Conservation (phyloP, 2,329 filamentous ascomycete genomes). For the Moelleriella libera region DNA sequence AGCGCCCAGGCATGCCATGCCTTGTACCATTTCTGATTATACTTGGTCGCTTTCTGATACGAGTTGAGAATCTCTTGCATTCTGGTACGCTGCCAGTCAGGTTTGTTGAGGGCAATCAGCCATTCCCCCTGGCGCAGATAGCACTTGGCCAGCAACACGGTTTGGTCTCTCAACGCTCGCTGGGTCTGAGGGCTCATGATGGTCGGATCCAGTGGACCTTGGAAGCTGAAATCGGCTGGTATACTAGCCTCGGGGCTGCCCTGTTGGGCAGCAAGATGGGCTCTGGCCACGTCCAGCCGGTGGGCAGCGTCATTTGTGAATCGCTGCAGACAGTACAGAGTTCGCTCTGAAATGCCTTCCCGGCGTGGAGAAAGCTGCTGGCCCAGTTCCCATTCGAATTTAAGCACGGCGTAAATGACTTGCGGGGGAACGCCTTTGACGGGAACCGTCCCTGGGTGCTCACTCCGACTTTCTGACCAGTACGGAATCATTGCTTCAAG, state of each 20-base stretch:
- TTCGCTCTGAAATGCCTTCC: conserved; percentile 35
- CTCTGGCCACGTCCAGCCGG: conserved; percentile 37
- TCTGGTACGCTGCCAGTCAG: conserved; percentile 77
- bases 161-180: conserved; percentile 43
- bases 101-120: conserved; percentile 73
- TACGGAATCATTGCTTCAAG: conserved; percentile 48
- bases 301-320: conserved; percentile 47
- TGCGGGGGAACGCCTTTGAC: conserved; percentile 49
- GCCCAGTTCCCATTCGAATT: conserved; percentile 87
- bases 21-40: conserved; percentile 95
- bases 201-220: conserved; percentile 28
- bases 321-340: conserved; percentile 41
- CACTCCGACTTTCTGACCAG: conserved; percentile 29
- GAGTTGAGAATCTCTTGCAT: conserved; percentile 83
- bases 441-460: conserved; percentile 5
- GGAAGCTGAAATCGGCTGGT: conserved; percentile 33
- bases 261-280: conserved; percentile 31
- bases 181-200: conserved; percentile 35
- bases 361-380: conserved; percentile 36
- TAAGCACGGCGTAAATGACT: conserved; percentile 91
- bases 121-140: conserved; percentile 95
- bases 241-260: conserved; percentile 28
- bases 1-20: conserved; percentile 98
- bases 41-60: conserved; percentile 82
- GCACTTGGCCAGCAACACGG: conserved; percentile 76